phyloP scores from a whole-genome alignment of 306 rosid species.

The Argentina anserina region DNA sequence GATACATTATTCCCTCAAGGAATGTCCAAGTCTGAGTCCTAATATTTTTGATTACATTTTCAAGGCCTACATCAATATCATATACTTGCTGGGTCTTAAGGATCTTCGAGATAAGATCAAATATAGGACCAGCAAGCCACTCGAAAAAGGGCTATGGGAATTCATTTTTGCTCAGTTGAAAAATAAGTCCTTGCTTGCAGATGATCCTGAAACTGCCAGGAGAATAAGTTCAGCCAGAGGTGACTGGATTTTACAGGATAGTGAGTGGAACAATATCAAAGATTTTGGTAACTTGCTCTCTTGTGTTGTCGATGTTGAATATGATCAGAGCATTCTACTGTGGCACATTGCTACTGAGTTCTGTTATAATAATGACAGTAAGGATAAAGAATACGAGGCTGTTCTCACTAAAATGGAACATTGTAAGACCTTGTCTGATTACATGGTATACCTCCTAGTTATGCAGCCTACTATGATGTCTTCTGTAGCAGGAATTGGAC shows the following conservation, averaged over 20 bases:
- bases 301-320: constrained; percentile 14
- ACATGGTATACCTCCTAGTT: constrained; percentile 39
- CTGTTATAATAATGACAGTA: neutral
- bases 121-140: constrained; percentile 17
- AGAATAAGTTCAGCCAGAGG: constrained; percentile 27
- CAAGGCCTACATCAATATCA: neutral
- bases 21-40: neutral
- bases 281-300: neutral
- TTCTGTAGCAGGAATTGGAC: constrained; percentile 31
- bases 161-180: constrained; percentile 18
- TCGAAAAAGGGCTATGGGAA: constrained; percentile 8
- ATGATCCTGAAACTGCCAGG: constrained; percentile 22
- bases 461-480: constrained; percentile 36
- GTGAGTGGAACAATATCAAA: neutral
- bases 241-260: constrained; percentile 19
- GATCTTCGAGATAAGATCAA: constrained; percentile 23
- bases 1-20: constrained; percentile 25
- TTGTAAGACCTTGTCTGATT: constrained; percentile 32
- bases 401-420: neutral
- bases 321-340: constrained; percentile 27
- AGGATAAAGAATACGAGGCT: neutral
- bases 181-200: constrained; percentile 21
- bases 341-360: constrained; percentile 49
- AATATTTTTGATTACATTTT: neutral
- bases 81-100: constrained; percentile 13